Base-by-base conservation (phyloP, 1,284 basidiomycete species). In the Abortiporus biennis region DNA sequence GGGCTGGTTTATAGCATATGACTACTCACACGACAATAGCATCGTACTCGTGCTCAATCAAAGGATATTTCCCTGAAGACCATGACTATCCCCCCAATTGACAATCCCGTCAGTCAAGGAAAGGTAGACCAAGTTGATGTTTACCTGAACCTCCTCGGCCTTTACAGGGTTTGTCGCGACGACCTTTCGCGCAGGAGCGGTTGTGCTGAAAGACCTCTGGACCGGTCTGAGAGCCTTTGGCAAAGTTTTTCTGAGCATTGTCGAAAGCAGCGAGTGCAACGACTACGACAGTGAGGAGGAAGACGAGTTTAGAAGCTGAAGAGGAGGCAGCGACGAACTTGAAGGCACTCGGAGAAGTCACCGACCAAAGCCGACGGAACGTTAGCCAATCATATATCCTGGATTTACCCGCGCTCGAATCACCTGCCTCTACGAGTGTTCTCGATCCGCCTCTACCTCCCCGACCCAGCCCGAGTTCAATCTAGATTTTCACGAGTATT, bases 21-120 rank as follows among this genome's bases (percentile, higher is more conserved):
- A n/a, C n/a, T 20, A 76, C 92, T 68, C 59, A 94, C 92, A 96
- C 90, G 49, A 97, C 93, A 56, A 97, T 82, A 25, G 93, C 92
- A 72, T 97, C 93, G 65, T 92, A 96, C 67, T 93, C 88, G 64
- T 99, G 95, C 64, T 99, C 95, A 59, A 99, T 94, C 53, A 99
- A 74, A 29, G 94, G 91, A 66, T 99, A 98, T 62, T 91, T 89
- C 41, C 84, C 85, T 19, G 78, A 83, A 35, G 80, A 74, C 82
- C 79, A 85, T 29, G 81, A 80, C 82, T 85, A 43, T 21, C 37
- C 42, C 43, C 20, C 38, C 32, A 42, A 43, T 51, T 42, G 48
- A 49, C 38, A 49, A 50, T 44, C 45, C 22, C 48, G 36, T 37
- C 31, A 17, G 25, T 40, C 39, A 36, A 29, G 38, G 23, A 31